phyloP scores from a whole-genome alignment of 2,329 filamentous ascomycete species.

The Arthrobotrys iridis region DNA sequence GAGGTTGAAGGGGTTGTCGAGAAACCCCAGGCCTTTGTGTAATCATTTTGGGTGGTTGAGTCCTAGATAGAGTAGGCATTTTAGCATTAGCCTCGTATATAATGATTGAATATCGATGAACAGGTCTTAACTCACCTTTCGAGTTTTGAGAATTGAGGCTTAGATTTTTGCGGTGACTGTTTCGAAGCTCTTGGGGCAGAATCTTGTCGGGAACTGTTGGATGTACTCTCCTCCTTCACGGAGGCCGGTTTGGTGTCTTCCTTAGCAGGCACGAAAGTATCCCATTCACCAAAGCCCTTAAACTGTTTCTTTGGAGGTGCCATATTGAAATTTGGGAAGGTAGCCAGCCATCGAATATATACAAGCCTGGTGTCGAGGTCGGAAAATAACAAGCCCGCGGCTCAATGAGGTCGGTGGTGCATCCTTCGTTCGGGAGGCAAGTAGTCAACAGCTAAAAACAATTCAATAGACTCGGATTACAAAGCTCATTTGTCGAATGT shows the following conservation, averaged over 20 bases:
- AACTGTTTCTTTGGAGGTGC: conserved; percentile 32
- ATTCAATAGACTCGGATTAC: neutral
- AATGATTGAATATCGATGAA: neutral
- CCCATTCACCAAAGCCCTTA: conserved; percentile 26
- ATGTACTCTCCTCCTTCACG: neutral
- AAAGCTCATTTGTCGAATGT: conserved; percentile 5
- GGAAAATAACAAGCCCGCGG: neutral
- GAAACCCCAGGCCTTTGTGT: neutral
- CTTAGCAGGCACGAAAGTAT: neutral
- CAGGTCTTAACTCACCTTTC: neutral
- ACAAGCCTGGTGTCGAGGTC: neutral
- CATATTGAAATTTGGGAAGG: conserved; percentile 9
- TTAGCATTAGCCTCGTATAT: neutral
- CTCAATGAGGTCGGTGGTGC: neutral
- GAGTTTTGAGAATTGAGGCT: neutral
- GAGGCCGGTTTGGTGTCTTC: conserved; percentile 4
- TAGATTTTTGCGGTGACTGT: neutral
- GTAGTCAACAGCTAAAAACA: neutral
- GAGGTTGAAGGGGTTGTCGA: neutral
- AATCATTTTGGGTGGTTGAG: conserved; percentile 6
- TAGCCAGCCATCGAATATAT: neutral
- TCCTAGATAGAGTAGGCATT: neutral
- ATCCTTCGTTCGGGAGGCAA: neutral
- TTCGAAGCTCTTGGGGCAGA: conserved; percentile 8
- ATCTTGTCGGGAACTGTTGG: neutral